Evolutionary conservation across 257 asterid species (phyloP).

Genomic region (Solanum neorickii): DNA sequence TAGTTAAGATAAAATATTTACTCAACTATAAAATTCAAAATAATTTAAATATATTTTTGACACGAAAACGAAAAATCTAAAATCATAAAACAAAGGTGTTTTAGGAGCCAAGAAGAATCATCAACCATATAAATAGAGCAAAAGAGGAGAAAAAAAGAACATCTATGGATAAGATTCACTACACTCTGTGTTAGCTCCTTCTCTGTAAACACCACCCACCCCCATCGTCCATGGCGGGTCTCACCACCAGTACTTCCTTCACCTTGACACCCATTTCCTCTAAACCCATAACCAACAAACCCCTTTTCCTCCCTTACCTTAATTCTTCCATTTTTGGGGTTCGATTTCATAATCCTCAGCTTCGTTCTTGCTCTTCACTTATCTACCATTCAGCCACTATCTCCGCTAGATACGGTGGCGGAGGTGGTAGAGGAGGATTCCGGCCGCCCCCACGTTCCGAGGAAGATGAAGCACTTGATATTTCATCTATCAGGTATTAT

Average conservation of each 20-base stretch:
- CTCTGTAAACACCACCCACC: not conserved
- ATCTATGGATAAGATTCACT: conserved; percentile 17
- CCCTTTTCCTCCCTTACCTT: conserved; percentile 4
- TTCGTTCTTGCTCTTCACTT: not conserved
- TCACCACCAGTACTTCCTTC: conserved; percentile 40
- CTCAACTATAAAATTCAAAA: too few species aligned
- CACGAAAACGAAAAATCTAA: too few species aligned
- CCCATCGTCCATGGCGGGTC: conserved; percentile 67
- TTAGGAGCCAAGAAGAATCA: not conserved
- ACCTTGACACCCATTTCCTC: conserved; percentile 37
- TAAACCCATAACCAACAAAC: conserved; percentile 9
- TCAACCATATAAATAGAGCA: not conserved
- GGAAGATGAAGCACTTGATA: conserved; percentile 66
- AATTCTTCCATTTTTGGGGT: conserved; percentile 20
- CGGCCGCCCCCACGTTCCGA: conserved; percentile 24
- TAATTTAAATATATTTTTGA: too few species aligned
- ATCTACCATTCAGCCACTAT: conserved; percentile 7
- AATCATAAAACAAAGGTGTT: not conserved
- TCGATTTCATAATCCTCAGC: conserved; percentile 13
- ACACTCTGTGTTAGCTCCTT: not conserved
- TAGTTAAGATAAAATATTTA: too few species aligned
- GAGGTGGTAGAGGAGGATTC: conserved; percentile 21
- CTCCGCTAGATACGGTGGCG: conserved; percentile 60
- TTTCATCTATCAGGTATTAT: conserved; percentile 54
- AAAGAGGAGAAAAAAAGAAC: not conserved